Base-by-base conservation (phyloP, 1,284 basidiomycete species). In the Pseudozyma sp. region DNA sequence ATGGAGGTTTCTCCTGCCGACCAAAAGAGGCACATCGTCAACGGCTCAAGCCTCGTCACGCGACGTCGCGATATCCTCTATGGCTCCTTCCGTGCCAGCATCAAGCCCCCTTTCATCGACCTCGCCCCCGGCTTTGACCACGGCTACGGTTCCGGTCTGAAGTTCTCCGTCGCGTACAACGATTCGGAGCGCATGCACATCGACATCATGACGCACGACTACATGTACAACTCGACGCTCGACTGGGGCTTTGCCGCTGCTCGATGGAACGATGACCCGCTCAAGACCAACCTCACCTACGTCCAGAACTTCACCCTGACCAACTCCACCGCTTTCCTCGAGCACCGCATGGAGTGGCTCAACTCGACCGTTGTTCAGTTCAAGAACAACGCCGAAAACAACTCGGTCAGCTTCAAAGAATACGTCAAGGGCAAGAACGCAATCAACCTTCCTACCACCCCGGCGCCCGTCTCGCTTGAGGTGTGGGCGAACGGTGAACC, bases 301-400 rank as follows among this genome's bases (percentile, higher is more conserved):
- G 55, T 71, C 35, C 68, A 71, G 29, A 76, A 79, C 66, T 62
- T 77, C 34, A 71, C 71, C 31, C 17, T 43, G 43, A 55, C 54
- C 54, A 65, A 68, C 51, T 33, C 42, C 34, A 67, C 61, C 48
- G 43, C 42, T 19, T 68, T 72, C 44, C 47, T 64, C 44, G 75
- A 81, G 56, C 77, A 81, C 46, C 62, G 72, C 5, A 73, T 81
- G 49, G 79, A 79, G 40, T 81, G 79, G 79, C 70, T 79, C 49
- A 70, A 65, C 53, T 43, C 60, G 34, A 60, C 55, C 4, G 66
- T 75, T 14, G 54, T 72, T 37, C 61, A 62, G 72, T 75, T 75
- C 62, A 55, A 56, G 52, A 79, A 79, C 65, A 59, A 73, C 34
- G 77, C 66, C 14, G 45, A 34, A 13, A 69, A 74, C 55, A 37